A percentile compares a stretch with the other conserved stretches of the same genome.
Evolutionary conservation across 1,284 basidiomycete genomes (phyloP).

Genomic region (Moesziomyces sp.): DNA sequence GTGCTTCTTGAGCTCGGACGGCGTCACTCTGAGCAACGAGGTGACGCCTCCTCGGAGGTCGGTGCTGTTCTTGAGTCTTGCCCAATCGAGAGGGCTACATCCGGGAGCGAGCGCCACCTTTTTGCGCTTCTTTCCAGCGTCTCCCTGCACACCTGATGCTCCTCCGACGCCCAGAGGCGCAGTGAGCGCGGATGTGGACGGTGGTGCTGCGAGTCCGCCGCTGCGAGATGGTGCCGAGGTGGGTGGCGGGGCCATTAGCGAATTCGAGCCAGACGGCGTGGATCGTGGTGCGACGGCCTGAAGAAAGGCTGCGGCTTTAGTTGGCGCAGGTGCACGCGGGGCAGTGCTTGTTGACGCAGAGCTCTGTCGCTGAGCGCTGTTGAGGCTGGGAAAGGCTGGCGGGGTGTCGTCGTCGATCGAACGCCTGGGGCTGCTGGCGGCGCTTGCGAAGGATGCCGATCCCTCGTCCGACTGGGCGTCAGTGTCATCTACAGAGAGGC

Average conservation of each 20-base stretch:
- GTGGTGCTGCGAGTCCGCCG: slow-evolving; percentile 42
- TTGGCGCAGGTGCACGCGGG: not conserved
- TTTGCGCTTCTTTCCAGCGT: slow-evolving; percentile 32
- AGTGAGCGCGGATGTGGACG: slow-evolving; percentile 52
- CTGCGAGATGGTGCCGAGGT: slow-evolving; percentile 40
- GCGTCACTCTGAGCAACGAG: slow-evolving; percentile 76
- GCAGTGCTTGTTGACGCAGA: slow-evolving; percentile 41
- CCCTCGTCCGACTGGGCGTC: slow-evolving; percentile 21
- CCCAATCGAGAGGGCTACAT: slow-evolving; percentile 94
- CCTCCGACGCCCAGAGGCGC: slow-evolving; percentile 56
- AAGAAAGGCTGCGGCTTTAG: slow-evolving; percentile 19
- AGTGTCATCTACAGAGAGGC: slow-evolving; percentile 8
- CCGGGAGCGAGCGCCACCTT: slow-evolving; percentile 93
- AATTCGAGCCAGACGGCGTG: slow-evolving; percentile 1
- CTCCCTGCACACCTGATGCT: slow-evolving; percentile 34
- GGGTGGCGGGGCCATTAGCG: slow-evolving; percentile 41
- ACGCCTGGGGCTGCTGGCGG: slow-evolving; percentile 11
- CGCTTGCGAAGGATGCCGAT: slow-evolving; percentile 24
- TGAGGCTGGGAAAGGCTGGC: slow-evolving; percentile 83
- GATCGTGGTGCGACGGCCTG: slow-evolving; percentile 32
- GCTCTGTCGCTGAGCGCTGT: slow-evolving; percentile 79
- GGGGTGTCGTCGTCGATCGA: slow-evolving; percentile 72
- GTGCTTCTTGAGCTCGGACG: slow-evolving; percentile 84
- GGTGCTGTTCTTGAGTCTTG: slow-evolving; percentile 78
- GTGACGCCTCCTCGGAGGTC: slow-evolving; percentile 49